A percentile compares a stretch with the other conserved stretches of the same genome.
Evolutionary conservation across 1,284 basidiomycete genomes (phyloP).

Genomic region (Austroboletus rostrupii): DNA sequence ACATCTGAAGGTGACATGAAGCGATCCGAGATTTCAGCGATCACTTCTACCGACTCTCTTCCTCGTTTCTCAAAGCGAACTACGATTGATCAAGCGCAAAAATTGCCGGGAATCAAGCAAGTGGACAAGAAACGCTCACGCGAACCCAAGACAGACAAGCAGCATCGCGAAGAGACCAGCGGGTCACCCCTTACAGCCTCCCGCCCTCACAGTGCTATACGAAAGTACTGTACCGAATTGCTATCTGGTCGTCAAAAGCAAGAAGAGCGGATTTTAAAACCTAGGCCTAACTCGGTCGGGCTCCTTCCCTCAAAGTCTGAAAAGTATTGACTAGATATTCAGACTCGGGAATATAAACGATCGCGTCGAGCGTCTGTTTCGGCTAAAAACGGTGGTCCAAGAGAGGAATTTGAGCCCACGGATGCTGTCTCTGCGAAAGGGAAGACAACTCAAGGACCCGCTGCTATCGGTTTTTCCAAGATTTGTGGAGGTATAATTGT

Average conservation of each 20-base stretch:
- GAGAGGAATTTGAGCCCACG: not conserved
- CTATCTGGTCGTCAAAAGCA: conserved; percentile 1
- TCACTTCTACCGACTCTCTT: not conserved
- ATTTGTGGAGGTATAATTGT: not conserved
- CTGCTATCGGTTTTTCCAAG: not conserved
- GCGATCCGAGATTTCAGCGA: not conserved
- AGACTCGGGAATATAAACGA: conserved; percentile 10
- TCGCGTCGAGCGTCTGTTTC: conserved; percentile 11
- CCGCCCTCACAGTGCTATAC: not conserved
- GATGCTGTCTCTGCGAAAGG: not conserved
- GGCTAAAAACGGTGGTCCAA: not conserved
- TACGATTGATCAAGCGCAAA: not conserved
- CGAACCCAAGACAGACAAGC: not conserved
- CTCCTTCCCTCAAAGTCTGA: not conserved
- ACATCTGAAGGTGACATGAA: conserved; percentile 20
- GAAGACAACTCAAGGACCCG: not conserved
- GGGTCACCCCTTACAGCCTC: not conserved
- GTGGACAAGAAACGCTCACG: not conserved
- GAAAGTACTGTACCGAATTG: not conserved
- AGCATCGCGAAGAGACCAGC: not conserved
- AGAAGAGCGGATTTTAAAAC: not conserved
- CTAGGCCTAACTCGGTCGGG: not conserved
- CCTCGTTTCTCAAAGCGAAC: conserved; percentile 14
- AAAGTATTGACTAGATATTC: not conserved
- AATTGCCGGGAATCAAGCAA: not conserved